These are phyloP conservation scores for Talaromyces sp. DNA, from an alignment of 2,329 filamentous ascomycete genomes.

Conservation along the genomic window DNA sequence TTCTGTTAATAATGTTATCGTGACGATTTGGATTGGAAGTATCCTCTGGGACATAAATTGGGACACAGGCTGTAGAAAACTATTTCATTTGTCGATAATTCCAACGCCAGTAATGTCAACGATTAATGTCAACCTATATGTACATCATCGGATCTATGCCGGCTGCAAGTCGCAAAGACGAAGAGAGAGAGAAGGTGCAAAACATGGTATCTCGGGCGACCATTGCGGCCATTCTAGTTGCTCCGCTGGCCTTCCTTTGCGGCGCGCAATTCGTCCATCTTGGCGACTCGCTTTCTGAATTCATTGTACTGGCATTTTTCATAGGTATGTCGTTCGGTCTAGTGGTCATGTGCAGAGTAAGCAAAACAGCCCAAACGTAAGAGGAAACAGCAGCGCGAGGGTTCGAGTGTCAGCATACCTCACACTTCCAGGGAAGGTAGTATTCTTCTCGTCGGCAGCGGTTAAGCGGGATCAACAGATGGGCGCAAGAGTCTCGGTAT, in stretches of 20 bases:
- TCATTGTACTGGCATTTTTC: slow-evolving; percentile 99
- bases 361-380: slow-evolving; percentile 2
- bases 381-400: neutral
- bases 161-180: slow-evolving; percentile 12
- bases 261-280: slow-evolving; percentile 94
- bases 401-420: slow-evolving; percentile 57
- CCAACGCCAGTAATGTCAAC: slow-evolving; percentile 31
- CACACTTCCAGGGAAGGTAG: slow-evolving; percentile 97
- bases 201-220: neutral
- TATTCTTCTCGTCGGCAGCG: slow-evolving; percentile 86
- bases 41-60: neutral
- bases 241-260: slow-evolving; percentile 78
- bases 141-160: slow-evolving; percentile 31
- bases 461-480: slow-evolving; percentile 92
- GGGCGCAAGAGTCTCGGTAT: slow-evolving; percentile 93
- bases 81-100: slow-evolving; percentile 15
- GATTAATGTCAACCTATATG: slow-evolving; percentile 33
- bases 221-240: slow-evolving; percentile 53
- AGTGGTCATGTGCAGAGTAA: slow-evolving; percentile 2
- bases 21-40: neutral
- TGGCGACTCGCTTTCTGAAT: slow-evolving; percentile 96
- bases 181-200: neutral
- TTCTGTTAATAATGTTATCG: neutral
- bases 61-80: neutral
- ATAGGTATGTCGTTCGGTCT: slow-evolving; percentile 96